Percentiles rank a stretch among this genome's conserved stretches.
Conservation (phyloP, 805 yeast genomes). For the Candida gorgasii region DNA sequence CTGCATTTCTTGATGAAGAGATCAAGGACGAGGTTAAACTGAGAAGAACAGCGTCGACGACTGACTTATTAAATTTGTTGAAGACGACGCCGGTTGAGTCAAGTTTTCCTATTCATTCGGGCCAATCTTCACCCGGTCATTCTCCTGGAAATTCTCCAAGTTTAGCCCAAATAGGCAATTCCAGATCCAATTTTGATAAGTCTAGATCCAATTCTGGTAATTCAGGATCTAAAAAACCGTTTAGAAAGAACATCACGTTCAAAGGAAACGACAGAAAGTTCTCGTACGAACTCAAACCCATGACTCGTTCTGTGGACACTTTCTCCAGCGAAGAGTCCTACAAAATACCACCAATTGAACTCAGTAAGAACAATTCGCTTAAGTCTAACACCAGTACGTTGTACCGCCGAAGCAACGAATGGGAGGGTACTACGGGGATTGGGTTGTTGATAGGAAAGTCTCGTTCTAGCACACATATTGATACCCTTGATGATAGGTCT, state of each 20-base stretch:
- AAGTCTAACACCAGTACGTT: slow-evolving; percentile 7
- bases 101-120: not conserved
- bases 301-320: slow-evolving; percentile 33
- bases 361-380: slow-evolving; percentile 15
- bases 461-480: not conserved
- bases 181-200: no score
- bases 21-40: slow-evolving; percentile 13
- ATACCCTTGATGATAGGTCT: not conserved
- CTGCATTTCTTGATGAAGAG: slow-evolving; percentile 5
- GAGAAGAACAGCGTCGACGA: slow-evolving; percentile 19
- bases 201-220: no score
- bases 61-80: slow-evolving; percentile 16
- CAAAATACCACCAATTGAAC: slow-evolving; percentile 15
- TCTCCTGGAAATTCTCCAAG: not conserved
- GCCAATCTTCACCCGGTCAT: not conserved
- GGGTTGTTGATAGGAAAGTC: slow-evolving; percentile 1
- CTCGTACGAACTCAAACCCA: slow-evolving; percentile 29
- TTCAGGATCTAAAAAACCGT: not conserved
- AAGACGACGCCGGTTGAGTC: slow-evolving; percentile 10
- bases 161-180: no score
- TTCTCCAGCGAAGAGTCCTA: slow-evolving; percentile 23
- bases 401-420: not conserved
- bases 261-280: slow-evolving; percentile 6
- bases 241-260: not conserved
- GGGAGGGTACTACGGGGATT: slow-evolving; percentile 7